Evolutionary conservation across 805 yeast genomes (phyloP), one percentile per base, ranked within the genome.

Genomic region (Wickerhamiella allomyrinae): DNA sequence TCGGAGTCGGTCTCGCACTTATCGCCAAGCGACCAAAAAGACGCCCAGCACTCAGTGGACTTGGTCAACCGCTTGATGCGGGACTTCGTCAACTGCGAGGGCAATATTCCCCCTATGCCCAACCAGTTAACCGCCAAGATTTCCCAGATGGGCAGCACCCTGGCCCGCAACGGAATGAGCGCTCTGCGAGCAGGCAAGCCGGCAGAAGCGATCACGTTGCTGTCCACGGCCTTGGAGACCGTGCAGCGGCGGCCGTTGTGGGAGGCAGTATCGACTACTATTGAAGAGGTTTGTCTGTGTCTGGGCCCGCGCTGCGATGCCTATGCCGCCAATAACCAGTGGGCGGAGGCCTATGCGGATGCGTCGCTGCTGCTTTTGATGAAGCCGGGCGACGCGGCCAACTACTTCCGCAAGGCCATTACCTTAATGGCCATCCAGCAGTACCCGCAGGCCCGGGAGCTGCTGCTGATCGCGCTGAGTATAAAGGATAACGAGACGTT

Each of bases 281-380:
- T 63, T 21, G 63, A 59, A 24, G 69, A 66, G 45, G 50, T 60
- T 24, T 41, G 56, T 25, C 42, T 41, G 31, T 41, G 58, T 39
- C 47, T 63, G 39, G 57, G 53, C 25, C 57, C 58, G 27, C 54
- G 70, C 20, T 60, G 68, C 35, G 67, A 64, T 37, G 63, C 66
- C 14, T 55, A 65, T 46, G 53, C 62, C 49, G 56, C 56, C 5
- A 47, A 51, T 41, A 47, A 52, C 34, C 38, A 49, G 44, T 63
- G 63, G 61, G 59, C 60, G 6, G 62, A 62, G 17, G 69, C 66
- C 2, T 52, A 53, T 41, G 60, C 59, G 6, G 68, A 65, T 42
- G 58, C 63, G 5, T 52, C 60, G 21, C 43, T 64, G 37, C 53
- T 65, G 33, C 41, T 53, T 33, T 50, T 57, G 21, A 42, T 65